Base-by-base conservation (phyloP, 2,329 filamentous ascomycete species). In the Xylariales sp. region DNA sequence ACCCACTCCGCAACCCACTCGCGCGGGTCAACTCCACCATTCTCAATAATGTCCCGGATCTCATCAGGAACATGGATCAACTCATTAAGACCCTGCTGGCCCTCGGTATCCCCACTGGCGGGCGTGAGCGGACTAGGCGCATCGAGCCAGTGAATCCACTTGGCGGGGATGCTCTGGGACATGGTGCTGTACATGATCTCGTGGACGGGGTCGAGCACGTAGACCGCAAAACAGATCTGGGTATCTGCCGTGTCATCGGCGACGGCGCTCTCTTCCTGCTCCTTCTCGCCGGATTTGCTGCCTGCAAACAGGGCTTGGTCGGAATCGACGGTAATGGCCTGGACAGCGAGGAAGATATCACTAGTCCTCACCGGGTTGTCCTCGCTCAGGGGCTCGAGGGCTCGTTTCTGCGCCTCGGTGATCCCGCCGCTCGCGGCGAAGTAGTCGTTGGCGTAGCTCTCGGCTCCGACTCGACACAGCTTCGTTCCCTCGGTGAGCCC, bases 1-100 rank as follows among this genome's bases (percentile, higher is more conserved):
- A 98, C 77, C 93, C 93, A 98, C 64, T 97, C 93, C 3, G 90
- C 86, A 27, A 95, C 87, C 93, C 93, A 98, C 63, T 98, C 93
- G 44, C 93, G 76, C 0, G 93, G 93, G 58, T 98, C 93, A 2
- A 97, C 88, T 34, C 78, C 80, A 7, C 80, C 80, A 32, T 68
- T 67, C 55, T 81, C 79, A 29, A 98, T 80, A 48, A 97, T 95
- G 51, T 91, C 86, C 16, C 78, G 75, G 54, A 98, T 96, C 57
- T 90, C 88, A 20, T 88, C 84, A 0, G 93, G 91, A 24, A 90
- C 64, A n/a, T 55, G 54, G 8, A 56, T 53, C 11, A 57, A 50
- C 15, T 55, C 56, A n/a, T 69, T 59, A 8, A 60, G 61, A 28
- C 64, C 57, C 3, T 65, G 60, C 3, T 63, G 57, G 3, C 58